These are phyloP conservation scores for Raphanus hybrid DNA, from an alignment of 441 rosid genomes.

Conservation along the genomic window DNA sequence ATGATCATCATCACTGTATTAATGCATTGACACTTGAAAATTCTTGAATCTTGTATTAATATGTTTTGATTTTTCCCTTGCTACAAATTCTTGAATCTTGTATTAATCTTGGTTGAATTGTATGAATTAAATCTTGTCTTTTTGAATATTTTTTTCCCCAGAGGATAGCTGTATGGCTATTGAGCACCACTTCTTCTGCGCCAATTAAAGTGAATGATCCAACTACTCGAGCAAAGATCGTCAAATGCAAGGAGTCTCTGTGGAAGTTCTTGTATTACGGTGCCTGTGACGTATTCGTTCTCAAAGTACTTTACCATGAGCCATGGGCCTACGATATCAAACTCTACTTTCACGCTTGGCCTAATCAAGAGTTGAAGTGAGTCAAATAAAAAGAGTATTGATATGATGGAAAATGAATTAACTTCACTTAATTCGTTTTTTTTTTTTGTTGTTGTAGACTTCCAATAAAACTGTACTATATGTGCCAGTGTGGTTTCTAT, in stretches of 20 bases:
- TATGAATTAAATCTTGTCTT: background rate
- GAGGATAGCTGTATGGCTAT: constrained; percentile 73
- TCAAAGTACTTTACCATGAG: constrained; percentile 56
- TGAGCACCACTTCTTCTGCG: constrained; percentile 45
- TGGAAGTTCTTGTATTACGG: constrained; percentile 88
- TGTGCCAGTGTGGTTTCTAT: constrained; percentile 96
- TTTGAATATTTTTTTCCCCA: constrained; percentile 35
- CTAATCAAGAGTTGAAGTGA: constrained; percentile 81
- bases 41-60: too few relatives aligned
- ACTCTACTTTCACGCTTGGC: constrained; percentile 56
- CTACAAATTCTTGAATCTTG: background rate
- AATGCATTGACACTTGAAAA: too few relatives aligned
- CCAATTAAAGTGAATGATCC: constrained; percentile 54
- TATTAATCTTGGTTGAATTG: background rate
- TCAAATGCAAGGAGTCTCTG: constrained; percentile 83
- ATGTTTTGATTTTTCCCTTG: too few relatives aligned
- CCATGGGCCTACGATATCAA: constrained; percentile 76
- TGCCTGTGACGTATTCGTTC: constrained; percentile 61
- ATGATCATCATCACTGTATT: too few relatives aligned
- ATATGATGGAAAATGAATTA: background rate
- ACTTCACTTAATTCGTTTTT: background rate
- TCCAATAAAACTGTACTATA: constrained; percentile 68
- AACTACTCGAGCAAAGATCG: constrained; percentile 49
- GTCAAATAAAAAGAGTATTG: background rate
- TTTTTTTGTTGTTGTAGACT: constrained; percentile 46